These are phyloP conservation scores for Pharnaceum exiguum DNA, from an alignment of 148 eudicot species.

Conservation along the genomic window DNA sequence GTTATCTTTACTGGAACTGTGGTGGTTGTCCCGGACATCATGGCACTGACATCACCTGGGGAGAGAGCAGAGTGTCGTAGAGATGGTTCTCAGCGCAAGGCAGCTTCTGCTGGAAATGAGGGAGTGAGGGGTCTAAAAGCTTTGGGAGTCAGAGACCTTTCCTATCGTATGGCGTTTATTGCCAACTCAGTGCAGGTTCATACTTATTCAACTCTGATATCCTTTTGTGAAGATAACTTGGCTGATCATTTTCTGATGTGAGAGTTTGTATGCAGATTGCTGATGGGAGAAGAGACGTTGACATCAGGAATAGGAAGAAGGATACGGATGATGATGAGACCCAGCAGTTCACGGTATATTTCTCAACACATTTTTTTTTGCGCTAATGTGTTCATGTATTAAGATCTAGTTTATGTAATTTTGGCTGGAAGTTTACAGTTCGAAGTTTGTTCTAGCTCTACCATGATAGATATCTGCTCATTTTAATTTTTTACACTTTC, in stretches of 20 bases:
- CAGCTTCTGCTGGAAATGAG: slow-evolving; percentile 52
- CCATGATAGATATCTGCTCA: too few relatives aligned
- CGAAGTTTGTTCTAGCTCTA: too few relatives aligned
- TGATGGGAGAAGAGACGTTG: slow-evolving; percentile 87
- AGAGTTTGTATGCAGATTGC: slow-evolving; percentile 37
- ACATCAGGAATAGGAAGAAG: slow-evolving; percentile 67
- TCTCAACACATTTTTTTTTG: too few relatives aligned
- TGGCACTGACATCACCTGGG: slow-evolving; percentile 93
- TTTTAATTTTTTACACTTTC: too few relatives aligned
- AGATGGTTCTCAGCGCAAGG: slow-evolving; percentile 64
- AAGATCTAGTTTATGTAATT: too few relatives aligned
- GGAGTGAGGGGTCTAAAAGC: slow-evolving; percentile 91
- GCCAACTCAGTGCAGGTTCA: slow-evolving; percentile 97
- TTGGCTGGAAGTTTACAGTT: too few relatives aligned
- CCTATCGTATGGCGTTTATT: slow-evolving; percentile 85
- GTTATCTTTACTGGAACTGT: slow-evolving; percentile 90
- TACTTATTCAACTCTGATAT: not conserved
- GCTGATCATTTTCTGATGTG: not conserved
- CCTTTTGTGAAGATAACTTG: not conserved
- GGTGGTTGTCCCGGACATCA: slow-evolving; percentile 87
- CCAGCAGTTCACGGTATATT: slow-evolving; percentile 70
- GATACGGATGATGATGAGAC: slow-evolving; percentile 68
- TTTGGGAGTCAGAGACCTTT: slow-evolving; percentile 94
- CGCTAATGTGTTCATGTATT: too few relatives aligned
- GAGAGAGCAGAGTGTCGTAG: slow-evolving; percentile 92